These are phyloP conservation scores for Holtermannia corniformis DNA, from an alignment of 768 basidiomycete species.

Conservation along the genomic window DNA sequence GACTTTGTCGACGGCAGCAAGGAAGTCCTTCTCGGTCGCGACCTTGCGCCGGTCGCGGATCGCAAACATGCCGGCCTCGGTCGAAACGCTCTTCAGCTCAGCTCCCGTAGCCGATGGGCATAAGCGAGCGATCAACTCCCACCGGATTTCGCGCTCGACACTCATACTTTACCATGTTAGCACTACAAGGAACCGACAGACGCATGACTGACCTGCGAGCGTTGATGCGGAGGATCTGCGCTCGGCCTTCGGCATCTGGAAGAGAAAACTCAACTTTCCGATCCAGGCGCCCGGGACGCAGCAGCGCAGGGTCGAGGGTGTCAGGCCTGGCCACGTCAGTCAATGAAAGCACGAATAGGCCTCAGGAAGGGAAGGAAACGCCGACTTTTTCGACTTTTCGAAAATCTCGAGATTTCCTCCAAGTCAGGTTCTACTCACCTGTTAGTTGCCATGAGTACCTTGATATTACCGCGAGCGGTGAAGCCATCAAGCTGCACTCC, in stretches of 20 bases:
- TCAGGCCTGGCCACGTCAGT: conserved; percentile 61
- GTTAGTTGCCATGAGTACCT: conserved; percentile 99
- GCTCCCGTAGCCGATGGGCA: conserved; percentile 98
- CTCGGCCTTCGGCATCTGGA: conserved; percentile 90
- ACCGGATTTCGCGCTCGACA: conserved; percentile 91
- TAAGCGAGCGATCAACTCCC: conserved; percentile 88
- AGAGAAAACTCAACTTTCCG: conserved; percentile 93
- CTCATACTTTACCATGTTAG: conserved; percentile 82
- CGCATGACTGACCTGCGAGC: conserved; percentile 66
- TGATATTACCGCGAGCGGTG: conserved; percentile 98
- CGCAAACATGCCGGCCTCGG: conserved; percentile 99
- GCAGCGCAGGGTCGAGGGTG: conserved; percentile 89
- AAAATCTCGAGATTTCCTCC: too few species aligned
- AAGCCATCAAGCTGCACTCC: conserved; percentile 98
- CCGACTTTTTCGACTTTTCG: too few species aligned
- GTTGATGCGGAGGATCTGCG: conserved; percentile 93
- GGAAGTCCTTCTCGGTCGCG: conserved; percentile 91
- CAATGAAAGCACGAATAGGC: too few species aligned
- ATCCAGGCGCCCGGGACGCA: conserved; percentile 92
- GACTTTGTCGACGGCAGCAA: conserved; percentile 97
- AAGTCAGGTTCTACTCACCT: conserved; percentile 60
- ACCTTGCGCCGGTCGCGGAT: conserved; percentile 94
- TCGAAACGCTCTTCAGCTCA: conserved; percentile 93
- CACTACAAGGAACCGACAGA: background rate
- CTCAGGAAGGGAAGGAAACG: background rate